These are phyloP conservation scores for Dryadomyces sulphureus DNA, from an alignment of 2,329 filamentous ascomycete species.

Conservation along the genomic window DNA sequence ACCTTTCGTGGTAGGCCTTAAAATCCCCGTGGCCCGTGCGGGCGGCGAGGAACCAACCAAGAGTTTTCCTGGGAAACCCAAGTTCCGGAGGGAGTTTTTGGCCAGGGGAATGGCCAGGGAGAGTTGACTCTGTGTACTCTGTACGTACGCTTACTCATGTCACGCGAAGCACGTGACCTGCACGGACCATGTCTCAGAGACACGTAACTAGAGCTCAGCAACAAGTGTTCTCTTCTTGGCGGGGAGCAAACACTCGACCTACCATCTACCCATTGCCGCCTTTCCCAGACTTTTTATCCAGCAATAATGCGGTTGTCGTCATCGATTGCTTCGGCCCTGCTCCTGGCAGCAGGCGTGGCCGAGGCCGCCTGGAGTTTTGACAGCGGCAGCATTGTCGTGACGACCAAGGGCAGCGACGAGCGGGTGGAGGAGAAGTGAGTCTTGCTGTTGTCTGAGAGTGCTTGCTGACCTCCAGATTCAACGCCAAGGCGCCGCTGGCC, in stretches of 20 bases:
- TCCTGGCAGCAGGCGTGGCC: constrained; percentile 34
- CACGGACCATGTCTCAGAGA: constrained; percentile 8
- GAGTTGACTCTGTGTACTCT: no score
- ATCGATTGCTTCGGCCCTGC: constrained; percentile 24
- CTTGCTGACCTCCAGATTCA: constrained; percentile 31
- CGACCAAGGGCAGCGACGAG: constrained; percentile 45
- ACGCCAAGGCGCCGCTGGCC: constrained; percentile 41
- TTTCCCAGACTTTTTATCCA: no score
- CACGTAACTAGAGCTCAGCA: constrained; percentile 8
- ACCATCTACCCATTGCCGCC: no score
- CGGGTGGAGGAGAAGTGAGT: constrained; percentile 48
- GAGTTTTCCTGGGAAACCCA: no score
- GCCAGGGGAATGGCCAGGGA: no score
- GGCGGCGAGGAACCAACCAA: no score
- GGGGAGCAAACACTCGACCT: background rate
- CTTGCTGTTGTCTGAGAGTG: constrained; percentile 6
- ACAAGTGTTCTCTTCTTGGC: constrained; percentile 8
- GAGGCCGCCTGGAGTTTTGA: constrained; percentile 56
- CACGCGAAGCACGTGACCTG: constrained; percentile 6
- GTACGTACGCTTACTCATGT: no score
- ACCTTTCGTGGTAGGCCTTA: no score
- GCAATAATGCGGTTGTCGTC: constrained; percentile 26
- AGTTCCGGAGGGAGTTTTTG: no score
- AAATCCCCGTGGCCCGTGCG: no score
- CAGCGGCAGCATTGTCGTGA: constrained; percentile 53